Base-by-base conservation (phyloP, 345 rosid species). In the Excoecaria cochinchinensis region DNA sequence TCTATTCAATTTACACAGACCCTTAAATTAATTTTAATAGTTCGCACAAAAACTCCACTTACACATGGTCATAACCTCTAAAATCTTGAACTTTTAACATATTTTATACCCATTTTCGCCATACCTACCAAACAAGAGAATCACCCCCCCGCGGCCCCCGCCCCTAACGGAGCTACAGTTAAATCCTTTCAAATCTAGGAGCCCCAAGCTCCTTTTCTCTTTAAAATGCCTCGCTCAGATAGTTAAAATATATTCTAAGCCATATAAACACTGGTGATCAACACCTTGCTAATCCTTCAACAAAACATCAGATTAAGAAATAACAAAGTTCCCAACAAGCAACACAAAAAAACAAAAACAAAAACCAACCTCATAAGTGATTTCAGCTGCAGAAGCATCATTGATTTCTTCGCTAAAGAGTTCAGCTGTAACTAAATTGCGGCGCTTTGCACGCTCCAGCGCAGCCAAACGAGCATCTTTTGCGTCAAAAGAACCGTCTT, bases 401-500 rank as follows among this genome's bases (percentile, higher is more conserved):
- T 80, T 76, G 39, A 67, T 31, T 67, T 88, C 89, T 55, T 88
- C 91, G 62, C 58, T 67, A 55, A 86, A 84, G 36, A 93, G 89
- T 59, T 90, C 81, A 24, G 89, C 71, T 38, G 91, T 86, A 10
- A 85, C 79, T 80, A 80, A 89, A 60, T 1, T 89, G n/a, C 99
- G 93, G 39, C 78, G 85, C 68, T 76, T 82, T 0, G 97, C 92
- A 71, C 98, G 98, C 90, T 90, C 97, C 57, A 61, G 77, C 25
- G 99, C 95, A 80, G 98, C 99, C 25, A 52, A 25, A 59, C 82
- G 86, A n/a, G 98, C 87, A 78, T 86, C 57, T 21, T 74, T 63
- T 56, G 36, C 21, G 22, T 79, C 87, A 38, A 19, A 25, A 0
- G 79, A 71, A 16, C 44, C 85, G 25, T 68, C 91, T 76, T 76